phyloP scores from a whole-genome alignment of 1,284 basidiomycete species.

The Ceratobasidium sp. region DNA sequence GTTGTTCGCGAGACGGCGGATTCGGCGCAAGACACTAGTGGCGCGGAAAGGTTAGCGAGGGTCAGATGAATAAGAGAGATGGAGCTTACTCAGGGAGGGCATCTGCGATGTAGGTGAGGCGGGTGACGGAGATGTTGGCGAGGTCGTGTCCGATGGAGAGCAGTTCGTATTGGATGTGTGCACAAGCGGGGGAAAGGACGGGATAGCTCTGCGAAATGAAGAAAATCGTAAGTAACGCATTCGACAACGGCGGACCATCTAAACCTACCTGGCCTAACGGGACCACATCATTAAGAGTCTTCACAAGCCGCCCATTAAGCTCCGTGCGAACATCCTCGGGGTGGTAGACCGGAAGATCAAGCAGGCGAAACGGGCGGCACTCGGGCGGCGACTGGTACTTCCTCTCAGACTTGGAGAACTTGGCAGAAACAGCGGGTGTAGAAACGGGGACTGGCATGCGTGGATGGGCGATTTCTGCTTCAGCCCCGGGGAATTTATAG shows the following conservation, averaged over 20 bases:
- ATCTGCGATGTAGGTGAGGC: slow-evolving; percentile 23
- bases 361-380: slow-evolving; percentile 17
- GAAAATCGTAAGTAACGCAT: neutral
- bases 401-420: neutral
- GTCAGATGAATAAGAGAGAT: neutral
- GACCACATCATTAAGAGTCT: slow-evolving; percentile 37
- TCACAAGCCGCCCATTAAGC: slow-evolving; percentile 26
- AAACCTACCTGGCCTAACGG: slow-evolving; percentile 25
- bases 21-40: slow-evolving; percentile 29
- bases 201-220: slow-evolving; percentile 7
- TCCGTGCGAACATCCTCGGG: slow-evolving; percentile 28
- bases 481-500: slow-evolving; percentile 20
- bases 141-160: slow-evolving; percentile 18
- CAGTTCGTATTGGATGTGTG: slow-evolving; percentile 28
- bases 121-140: slow-evolving; percentile 11
- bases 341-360: slow-evolving; percentile 33
- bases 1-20: slow-evolving; percentile 30
- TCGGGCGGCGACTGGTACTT: slow-evolving; percentile 20
- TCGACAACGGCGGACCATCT: too few relatives aligned
- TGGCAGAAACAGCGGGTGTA: neutral
- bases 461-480: neutral
- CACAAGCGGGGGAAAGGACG: slow-evolving; percentile 19
- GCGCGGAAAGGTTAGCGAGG: neutral
- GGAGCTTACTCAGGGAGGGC: slow-evolving; percentile 28
- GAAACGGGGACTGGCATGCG: slow-evolving; percentile 38